Evolutionary conservation across 208 protist species (phyloP).

Genomic region (Trypanosoma caninum): DNA sequence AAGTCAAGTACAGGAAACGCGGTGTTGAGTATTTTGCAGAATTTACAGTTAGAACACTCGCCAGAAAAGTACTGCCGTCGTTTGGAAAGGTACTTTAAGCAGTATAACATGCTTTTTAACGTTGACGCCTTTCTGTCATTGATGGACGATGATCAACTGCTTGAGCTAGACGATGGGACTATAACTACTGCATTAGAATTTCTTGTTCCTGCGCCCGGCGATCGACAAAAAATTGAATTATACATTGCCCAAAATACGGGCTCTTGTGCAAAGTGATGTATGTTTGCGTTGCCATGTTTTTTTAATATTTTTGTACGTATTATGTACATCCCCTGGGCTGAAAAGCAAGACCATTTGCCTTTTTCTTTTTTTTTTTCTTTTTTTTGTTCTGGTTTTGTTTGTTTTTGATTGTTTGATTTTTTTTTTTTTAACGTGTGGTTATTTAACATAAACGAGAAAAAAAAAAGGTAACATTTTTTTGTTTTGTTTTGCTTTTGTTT

Average conservation of each 20-base stretch:
- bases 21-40: conserved; percentile 7
- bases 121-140: conserved; percentile 8
- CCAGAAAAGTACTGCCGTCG: conserved; percentile 13
- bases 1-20: not conserved
- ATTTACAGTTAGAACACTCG: conserved; percentile 1
- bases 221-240: conserved; percentile 10
- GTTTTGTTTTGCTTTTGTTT: too few species aligned
- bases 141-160: conserved; percentile 10
- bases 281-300: too few species aligned
- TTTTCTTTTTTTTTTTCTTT: too few species aligned
- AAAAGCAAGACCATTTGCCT: too few species aligned
- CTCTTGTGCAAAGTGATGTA: not conserved
- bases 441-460: too few species aligned
- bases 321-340: too few species aligned
- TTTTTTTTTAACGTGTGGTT: too few species aligned
- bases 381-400: too few species aligned
- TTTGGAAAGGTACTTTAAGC: conserved; percentile 14
- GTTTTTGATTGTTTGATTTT: too few species aligned
- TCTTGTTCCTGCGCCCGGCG: conserved; percentile 11
- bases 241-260: not conserved
- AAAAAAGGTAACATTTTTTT: too few species aligned
- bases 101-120: conserved; percentile 7
- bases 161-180: conserved; percentile 11
- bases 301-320: too few species aligned
- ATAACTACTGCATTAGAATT: conserved; percentile 8